A percentile compares a stretch with the other conserved stretches of the same genome.
Evolutionary conservation across 768 basidiomycete genomes (phyloP).

Genomic region (Lentinus brumalis): DNA sequence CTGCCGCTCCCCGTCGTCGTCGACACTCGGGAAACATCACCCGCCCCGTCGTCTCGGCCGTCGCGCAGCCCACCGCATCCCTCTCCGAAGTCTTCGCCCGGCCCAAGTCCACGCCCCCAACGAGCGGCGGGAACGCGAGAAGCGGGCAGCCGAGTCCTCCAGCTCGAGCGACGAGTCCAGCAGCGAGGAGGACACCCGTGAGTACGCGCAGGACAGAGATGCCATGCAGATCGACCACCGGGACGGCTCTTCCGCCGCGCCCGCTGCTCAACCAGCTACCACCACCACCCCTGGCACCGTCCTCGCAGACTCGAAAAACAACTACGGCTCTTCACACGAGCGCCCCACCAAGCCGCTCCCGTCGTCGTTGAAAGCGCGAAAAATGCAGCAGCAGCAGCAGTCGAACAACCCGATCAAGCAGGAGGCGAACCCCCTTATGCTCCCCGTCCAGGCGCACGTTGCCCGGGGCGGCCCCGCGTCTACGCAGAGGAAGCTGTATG

Average conservation of each 20-base stretch:
- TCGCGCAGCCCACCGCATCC: slow-evolving; percentile 25
- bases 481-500: slow-evolving; percentile 73
- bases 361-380: slow-evolving; percentile 49
- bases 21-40: slow-evolving; percentile 51
- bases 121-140: slow-evolving; percentile 46
- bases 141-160: slow-evolving; percentile 26
- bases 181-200: slow-evolving; percentile 23
- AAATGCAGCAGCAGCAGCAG: slow-evolving; percentile 41
- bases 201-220: slow-evolving; percentile 6
- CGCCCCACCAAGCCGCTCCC: slow-evolving; percentile 68
- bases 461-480: slow-evolving; percentile 50
- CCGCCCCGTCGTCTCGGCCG: slow-evolving; percentile 23
- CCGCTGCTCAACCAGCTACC: slow-evolving; percentile 12
- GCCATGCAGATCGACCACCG: slow-evolving; percentile 26
- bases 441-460: slow-evolving; percentile 83
- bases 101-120: slow-evolving; percentile 74
- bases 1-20: slow-evolving; percentile 36
- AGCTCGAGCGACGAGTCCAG: slow-evolving; percentile 30
- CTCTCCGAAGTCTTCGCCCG: slow-evolving; percentile 57
- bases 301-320: slow-evolving; percentile 25
- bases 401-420: slow-evolving; percentile 48
- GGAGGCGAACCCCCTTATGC: slow-evolving; percentile 72
- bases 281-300: slow-evolving; percentile 19
- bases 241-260: not conserved
- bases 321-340: slow-evolving; percentile 25